Evolutionary conservation across 306 rosid species (phyloP).

Genomic region (Prunus mira): DNA sequence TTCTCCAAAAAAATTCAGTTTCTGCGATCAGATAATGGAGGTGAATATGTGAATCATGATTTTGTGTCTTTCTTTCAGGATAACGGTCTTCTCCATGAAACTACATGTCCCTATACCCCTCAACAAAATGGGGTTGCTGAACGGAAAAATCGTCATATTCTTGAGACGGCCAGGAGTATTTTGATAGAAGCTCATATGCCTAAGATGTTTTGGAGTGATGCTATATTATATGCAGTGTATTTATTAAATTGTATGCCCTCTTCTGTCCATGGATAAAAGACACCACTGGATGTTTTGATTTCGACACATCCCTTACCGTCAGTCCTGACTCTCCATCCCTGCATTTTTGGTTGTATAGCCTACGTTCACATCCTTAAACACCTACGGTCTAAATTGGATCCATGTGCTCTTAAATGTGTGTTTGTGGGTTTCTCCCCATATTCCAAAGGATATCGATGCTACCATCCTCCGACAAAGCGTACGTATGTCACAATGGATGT

Average conservation of each 20-base stretch:
- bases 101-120: conserved; percentile 3
- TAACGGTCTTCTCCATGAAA: conserved; percentile 10
- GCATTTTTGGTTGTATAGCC: background rate
- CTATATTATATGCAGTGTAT: background rate
- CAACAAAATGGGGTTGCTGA: conserved; percentile 7
- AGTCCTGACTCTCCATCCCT: background rate
- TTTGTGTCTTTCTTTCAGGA: background rate
- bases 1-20: background rate
- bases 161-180: conserved; percentile 1
- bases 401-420: background rate
- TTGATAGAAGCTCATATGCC: background rate
- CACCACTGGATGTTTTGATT: background rate
- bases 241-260: background rate
- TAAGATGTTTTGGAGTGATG: background rate
- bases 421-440: background rate
- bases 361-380: background rate
- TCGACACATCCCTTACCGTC: background rate
- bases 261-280: background rate
- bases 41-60: conserved; percentile 6
- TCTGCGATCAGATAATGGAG: conserved; percentile 1
- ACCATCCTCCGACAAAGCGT: background rate
- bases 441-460: background rate
- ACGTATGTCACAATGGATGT: background rate
- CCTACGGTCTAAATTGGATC: background rate
- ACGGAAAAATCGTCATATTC: background rate